A percentile compares a stretch with the other conserved stretches of the same genome.
phyloP scores from a whole-genome alignment of 2,329 filamentous ascomycete species.

The Podosphaera aphanis region DNA sequence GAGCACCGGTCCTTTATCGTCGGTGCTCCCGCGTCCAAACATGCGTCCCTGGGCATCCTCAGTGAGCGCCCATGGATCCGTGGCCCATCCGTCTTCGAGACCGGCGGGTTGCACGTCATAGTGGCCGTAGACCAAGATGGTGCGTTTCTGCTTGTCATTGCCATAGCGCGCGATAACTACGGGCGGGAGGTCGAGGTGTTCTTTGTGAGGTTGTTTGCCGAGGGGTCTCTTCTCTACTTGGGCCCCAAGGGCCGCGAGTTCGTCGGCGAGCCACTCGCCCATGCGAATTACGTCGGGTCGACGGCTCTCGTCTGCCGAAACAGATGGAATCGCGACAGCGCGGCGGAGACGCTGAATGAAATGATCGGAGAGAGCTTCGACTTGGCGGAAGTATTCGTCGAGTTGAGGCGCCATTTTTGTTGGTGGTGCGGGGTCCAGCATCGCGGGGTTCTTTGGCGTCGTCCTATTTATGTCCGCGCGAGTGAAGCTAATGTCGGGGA shows the following conservation, averaged over 20 bases:
- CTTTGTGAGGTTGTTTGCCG: constrained; percentile 78
- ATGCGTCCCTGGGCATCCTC: constrained; percentile 82
- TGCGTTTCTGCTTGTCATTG: constrained; percentile 75
- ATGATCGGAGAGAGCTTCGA: constrained; percentile 51
- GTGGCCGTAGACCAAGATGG: constrained; percentile 90
- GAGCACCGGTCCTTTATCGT: constrained; percentile 92
- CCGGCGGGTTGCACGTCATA: constrained; percentile 95
- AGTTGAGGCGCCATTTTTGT: constrained; percentile 60
- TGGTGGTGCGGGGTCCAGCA: too few relatives aligned
- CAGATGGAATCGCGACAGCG: constrained; percentile 87
- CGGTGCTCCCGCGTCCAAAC: constrained; percentile 86
- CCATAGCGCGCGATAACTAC: constrained; percentile 85
- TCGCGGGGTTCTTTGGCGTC: too few relatives aligned
- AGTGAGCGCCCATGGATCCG: constrained; percentile 73
- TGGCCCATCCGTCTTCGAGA: constrained; percentile 84
- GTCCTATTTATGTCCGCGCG: too few relatives aligned
- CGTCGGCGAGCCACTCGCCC: constrained; percentile 69
- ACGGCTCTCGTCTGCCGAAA: constrained; percentile 76
- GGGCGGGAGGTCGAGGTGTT: constrained; percentile 74
- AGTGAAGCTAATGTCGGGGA: too few relatives aligned
- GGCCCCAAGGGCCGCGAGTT: constrained; percentile 67
- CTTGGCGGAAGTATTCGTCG: constrained; percentile 80
- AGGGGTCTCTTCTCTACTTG: constrained; percentile 67
- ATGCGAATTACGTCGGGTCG: constrained; percentile 87
- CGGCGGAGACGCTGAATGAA: constrained; percentile 81